Conservation (phyloP, 2,329 filamentous ascomycete species). For the Diaporthe amygdali region DNA sequence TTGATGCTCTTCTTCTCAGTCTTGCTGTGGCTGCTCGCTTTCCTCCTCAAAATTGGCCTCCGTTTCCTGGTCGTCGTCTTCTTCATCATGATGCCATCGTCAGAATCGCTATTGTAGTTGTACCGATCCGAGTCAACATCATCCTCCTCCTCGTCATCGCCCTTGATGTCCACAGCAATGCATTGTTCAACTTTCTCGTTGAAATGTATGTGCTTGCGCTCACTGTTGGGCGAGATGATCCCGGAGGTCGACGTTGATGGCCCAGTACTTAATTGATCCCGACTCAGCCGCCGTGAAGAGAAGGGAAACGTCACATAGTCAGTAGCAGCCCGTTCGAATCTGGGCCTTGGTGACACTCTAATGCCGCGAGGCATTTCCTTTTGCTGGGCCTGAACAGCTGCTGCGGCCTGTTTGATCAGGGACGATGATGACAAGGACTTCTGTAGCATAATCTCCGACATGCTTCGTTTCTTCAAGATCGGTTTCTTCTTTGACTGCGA, state of each 20-base stretch:
- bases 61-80: constrained; percentile 66
- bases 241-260: constrained; percentile 76
- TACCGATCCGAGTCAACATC: constrained; percentile 50
- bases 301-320: constrained; percentile 73
- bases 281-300: constrained; percentile 64
- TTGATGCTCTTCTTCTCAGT: constrained; percentile 83
- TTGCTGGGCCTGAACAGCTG: constrained; percentile 83
- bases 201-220: constrained; percentile 90
- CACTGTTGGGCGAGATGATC: constrained; percentile 64
- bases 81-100: constrained; percentile 85
- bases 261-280: constrained; percentile 67
- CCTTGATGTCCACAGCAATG: constrained; percentile 88
- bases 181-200: constrained; percentile 96
- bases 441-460: constrained; percentile 94
- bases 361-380: constrained; percentile 49
- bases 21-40: constrained; percentile 43
- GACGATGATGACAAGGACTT: constrained; percentile 87
- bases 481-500: constrained; percentile 73
- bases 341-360: constrained; percentile 54
- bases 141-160: constrained; percentile 72
- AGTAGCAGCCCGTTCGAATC: constrained; percentile 67
- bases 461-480: constrained; percentile 94
- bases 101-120: constrained; percentile 67
- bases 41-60: constrained; percentile 55
- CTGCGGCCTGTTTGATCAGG: constrained; percentile 85